Evolutionary conservation across 1,284 basidiomycete species (phyloP), one percentile per base, ranked within the genome.

Genomic region (Porodaedalea pini): DNA sequence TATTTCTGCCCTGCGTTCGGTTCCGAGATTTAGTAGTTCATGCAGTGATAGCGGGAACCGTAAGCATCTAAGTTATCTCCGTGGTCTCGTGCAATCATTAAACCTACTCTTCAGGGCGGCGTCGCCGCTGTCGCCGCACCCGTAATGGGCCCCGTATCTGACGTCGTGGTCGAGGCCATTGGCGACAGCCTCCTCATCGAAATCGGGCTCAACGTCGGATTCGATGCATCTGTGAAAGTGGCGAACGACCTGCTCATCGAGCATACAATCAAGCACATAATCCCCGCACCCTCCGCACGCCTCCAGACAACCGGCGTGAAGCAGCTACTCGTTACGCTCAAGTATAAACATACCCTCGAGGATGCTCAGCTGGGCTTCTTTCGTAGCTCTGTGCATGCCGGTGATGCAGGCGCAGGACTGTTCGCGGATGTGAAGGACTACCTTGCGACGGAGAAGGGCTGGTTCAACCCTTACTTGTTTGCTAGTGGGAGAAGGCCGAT

Each of bases 391-490:
- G 62, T 82, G 39, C 82, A 85, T 67, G 25, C 7, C 10, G 69
- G 73, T 78, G 82, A 61, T 64, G 78, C 69, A 10, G 29, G 45
- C 3, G 23, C 31, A 25, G 36, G 78, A 5, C 68, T 85, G 15
- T 84, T 85, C 62, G 69, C 82, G 25, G 73, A 73, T n/a, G 79
- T 86, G n/a, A 82, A 79, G 63, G 82, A 84, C 58, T 86, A 85
- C 61, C 68, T 86, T 54, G 76, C 82, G 0, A 71, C 80, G 2
- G 79, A 83, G 67, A 85, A 85, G 65, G 83, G 82, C 11, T 85
- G 83, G 83, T 83, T 85, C 68, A 81, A 78, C 23, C 81, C 85
- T 0, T 85, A 85, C 65, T 72, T 86, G 0, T 86, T 84, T 63
- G 82, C 83, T 2, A 85, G 81, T 58, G 76, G 75, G 6, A 74